Evolutionary conservation across 1,284 basidiomycete genomes (phyloP), one percentile per base, ranked within the genome.

Genomic region (Wallemia mellicola): DNA sequence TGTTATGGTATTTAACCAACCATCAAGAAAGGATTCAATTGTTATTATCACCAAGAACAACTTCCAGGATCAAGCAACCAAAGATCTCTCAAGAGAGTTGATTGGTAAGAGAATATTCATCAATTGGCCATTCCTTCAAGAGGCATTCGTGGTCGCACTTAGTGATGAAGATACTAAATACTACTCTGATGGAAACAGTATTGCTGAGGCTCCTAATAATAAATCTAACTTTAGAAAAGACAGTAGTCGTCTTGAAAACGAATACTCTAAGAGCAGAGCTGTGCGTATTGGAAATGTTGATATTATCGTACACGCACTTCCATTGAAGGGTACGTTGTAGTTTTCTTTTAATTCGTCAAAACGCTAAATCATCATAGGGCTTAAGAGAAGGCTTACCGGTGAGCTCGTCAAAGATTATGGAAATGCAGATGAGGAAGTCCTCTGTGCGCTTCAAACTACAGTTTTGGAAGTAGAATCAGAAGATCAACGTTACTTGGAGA

Each of bases 341-440:
- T 27, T 26, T 38, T 62, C 30, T 2, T 27, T 22, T 48, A 33
- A 11, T 32, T 58, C 25, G 32, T 26, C 15, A 38, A 2, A 3
- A 7, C 28, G 55, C 22, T 57, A 25, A 28, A 54, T 54, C 28
- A 26, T 59, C 19, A 33, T 65, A 83, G 87, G 89, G 28, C 72
- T 99, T 64, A 89, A 84, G 69, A 81, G 86, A 17, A 71, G 91
- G 33, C 86, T 95, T 62, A 79, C 78, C 26, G 92, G 86, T 14
- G 84, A 91, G 0, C 78, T 96, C 62, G 78, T 95, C 63, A 98
- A 98, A 71, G 88, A 98, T 65, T 98, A 92, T 67, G 88, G 92
- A 66, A 79, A 74, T 0, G 68, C 72, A 0, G 79, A 86, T 27
- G 86, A 85, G 66, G 87, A 94, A 69, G 74, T 78, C 11, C 84